Conservation (phyloP, 1,284 basidiomycete genomes). For the Pseudozyma pruni region DNA sequence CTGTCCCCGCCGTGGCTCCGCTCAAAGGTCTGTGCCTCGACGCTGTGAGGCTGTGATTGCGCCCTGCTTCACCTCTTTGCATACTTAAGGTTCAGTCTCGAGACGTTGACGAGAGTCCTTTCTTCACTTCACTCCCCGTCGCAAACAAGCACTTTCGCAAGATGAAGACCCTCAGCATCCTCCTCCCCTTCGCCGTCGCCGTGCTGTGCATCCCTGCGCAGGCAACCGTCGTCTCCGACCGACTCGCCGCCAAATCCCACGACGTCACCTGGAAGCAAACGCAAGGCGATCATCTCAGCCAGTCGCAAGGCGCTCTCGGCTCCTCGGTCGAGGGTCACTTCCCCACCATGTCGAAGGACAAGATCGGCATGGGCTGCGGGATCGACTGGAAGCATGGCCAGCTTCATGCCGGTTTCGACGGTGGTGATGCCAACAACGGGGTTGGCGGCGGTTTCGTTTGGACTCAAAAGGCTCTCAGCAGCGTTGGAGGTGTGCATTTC, state of each 20-base stretch:
- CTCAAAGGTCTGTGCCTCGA: too few relatives aligned
- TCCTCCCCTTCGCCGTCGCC: conserved; percentile 9
- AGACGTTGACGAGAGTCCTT: too few relatives aligned
- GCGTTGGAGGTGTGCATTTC: conserved; percentile 17
- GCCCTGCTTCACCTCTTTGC: too few relatives aligned
- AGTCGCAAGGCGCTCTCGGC: conserved; percentile 15
- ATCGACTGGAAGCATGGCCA: conserved; percentile 22
- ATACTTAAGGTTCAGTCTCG: too few relatives aligned
- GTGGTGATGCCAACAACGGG: conserved; percentile 20
- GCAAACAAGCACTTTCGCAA: background rate
- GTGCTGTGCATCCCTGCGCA: background rate
- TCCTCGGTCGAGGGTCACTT: conserved; percentile 20
- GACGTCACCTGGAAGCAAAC: conserved; percentile 16
- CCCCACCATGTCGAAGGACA: conserved; percentile 8
- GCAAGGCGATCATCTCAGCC: background rate
- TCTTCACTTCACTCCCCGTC: background rate
- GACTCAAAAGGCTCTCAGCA: conserved; percentile 3
- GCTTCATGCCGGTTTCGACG: conserved; percentile 28
- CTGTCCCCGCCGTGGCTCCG: too few relatives aligned
- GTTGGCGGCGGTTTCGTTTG: conserved; percentile 30
- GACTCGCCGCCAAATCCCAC: background rate
- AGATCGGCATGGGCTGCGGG: conserved; percentile 30
- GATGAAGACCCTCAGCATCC: conserved; percentile 8
- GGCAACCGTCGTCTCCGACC: background rate
- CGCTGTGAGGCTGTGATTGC: too few relatives aligned